phyloP scores from a whole-genome alignment of 2,329 filamentous ascomycete genomes.

The Thelonectria discophora region DNA sequence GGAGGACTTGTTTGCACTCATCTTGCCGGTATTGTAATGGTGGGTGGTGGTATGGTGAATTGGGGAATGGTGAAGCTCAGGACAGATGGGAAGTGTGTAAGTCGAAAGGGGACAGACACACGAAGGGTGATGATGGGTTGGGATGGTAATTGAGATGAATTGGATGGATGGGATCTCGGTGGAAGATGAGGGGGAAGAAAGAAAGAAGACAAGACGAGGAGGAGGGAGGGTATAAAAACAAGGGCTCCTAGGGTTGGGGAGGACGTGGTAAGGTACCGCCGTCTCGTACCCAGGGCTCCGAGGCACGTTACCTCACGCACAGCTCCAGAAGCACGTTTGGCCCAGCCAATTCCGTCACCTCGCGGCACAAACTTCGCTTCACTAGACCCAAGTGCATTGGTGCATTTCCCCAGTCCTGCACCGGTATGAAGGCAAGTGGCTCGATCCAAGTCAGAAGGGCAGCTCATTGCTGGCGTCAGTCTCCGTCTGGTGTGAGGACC shows the following conservation, averaged over 20 bases:
- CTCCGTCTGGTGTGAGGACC: conserved; percentile 35
- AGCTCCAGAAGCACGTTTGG: background rate
- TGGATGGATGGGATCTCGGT: conserved; percentile 35
- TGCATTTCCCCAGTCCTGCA: conserved; percentile 16
- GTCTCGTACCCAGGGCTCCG: conserved; percentile 8
- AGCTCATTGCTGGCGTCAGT: conserved; percentile 31
- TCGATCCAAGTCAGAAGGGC: conserved; percentile 35
- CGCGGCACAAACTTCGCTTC: conserved; percentile 11
- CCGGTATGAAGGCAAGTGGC: conserved; percentile 23
- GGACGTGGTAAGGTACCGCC: conserved; percentile 7
- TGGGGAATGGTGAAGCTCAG: conserved; percentile 17
- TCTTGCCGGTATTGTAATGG: conserved; percentile 53
- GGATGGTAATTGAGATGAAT: conserved; percentile 30
- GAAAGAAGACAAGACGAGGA: conserved; percentile 33
- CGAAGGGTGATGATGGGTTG: conserved; percentile 23
- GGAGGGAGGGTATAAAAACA: conserved; percentile 35
- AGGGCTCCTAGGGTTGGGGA: conserved; percentile 24
- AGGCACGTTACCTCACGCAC: conserved; percentile 16
- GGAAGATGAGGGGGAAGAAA: conserved; percentile 36
- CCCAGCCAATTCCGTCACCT: conserved; percentile 18
- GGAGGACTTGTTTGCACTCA: conserved; percentile 66
- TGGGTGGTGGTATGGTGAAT: conserved; percentile 37
- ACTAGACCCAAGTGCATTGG: conserved; percentile 3
- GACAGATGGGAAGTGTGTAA: conserved; percentile 25
- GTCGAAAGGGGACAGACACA: conserved; percentile 27